Evolutionary conservation across 805 yeast species (phyloP).

Genomic region (Teunomyces atbi): DNA sequence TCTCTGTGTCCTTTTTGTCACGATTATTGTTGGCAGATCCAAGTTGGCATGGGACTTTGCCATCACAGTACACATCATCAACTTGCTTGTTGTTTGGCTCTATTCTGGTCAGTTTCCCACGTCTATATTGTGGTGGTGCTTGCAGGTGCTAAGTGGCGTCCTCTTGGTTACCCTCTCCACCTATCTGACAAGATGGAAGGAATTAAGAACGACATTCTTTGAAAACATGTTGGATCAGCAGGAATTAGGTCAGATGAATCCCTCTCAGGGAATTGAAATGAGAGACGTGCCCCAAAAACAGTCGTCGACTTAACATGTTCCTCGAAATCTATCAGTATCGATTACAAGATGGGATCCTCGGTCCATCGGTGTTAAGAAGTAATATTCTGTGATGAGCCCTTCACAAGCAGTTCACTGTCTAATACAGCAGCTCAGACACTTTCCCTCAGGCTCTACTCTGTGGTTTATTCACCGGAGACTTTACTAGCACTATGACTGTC

Average conservation of each 20-base stretch:
- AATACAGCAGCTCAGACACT: too few species aligned
- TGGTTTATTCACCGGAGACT: too few species aligned
- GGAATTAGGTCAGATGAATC: constrained; percentile 41
- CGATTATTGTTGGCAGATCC: constrained; percentile 85
- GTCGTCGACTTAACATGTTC: background rate
- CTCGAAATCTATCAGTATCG: too few species aligned
- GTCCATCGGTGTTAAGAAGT: background rate
- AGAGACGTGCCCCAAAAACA: constrained; percentile 10
- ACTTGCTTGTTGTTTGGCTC: constrained; percentile 66
- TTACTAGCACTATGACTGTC: too few species aligned
- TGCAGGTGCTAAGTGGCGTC: constrained; percentile 66
- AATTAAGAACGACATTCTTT: constrained; percentile 83
- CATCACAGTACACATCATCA: constrained; percentile 82
- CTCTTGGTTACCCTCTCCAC: constrained; percentile 80
- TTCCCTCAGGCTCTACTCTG: too few species aligned
- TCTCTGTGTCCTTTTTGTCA: constrained; percentile 78
- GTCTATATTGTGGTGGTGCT: constrained; percentile 77
- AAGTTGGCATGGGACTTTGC: constrained; percentile 97
- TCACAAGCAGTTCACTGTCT: too few species aligned
- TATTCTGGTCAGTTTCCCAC: constrained; percentile 68
- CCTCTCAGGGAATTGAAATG: constrained; percentile 19
- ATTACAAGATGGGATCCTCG: too few species aligned
- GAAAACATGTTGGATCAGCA: constrained; percentile 70
- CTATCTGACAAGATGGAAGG: constrained; percentile 90
- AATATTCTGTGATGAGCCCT: too few species aligned